Evolutionary conservation across 306 rosid genomes (phyloP), one percentile per base, ranked within the genome.

Genomic region (Gastrolobium bilobum): DNA sequence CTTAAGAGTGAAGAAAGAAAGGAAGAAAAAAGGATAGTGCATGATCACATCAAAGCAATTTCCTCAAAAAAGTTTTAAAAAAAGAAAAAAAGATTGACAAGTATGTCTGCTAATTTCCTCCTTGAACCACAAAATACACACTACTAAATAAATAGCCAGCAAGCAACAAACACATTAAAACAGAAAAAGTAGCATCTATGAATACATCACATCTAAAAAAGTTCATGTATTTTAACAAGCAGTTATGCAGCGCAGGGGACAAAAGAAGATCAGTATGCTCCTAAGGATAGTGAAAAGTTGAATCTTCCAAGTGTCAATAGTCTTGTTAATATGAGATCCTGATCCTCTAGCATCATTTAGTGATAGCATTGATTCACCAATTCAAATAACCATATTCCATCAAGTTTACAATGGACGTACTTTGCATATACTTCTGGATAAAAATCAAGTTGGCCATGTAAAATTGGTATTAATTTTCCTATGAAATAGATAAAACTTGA

Each of bases 91-190:
- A 39, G 33, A 65, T 7, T 10, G 74, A 50, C 26, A 39, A 65
- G 42, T 38, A 43, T 39, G 70, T 57, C 48, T 48, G 64, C 43
- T 59, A 50, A 58, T 42, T 62, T 52, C 76, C 40, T 61, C 50
- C 15, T 54, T 9, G n/a, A 65, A 40, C 31, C 33, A 54, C 67
- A 60, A 50, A 43, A 61, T 30, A 30, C 37, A 29, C 13, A n/a
- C n/a, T n/a, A 37, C 37, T 33, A 68, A 13, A 62, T 65, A 52
- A 71, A 26, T 42, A 71, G 65, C 38, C 4, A 30, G 52, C 37
- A 48, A 78, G 43, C 30, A 48, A 67, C 39, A 66, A 50, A 46
- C 1, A 57, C 62, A 65, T 54, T 11, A 35, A 14, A 20, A 29
- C 48, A 48, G 29, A 43, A 43, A 48, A 58, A 59, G 75, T 43